A percentile compares a stretch with the other conserved stretches of the same genome.
These are phyloP conservation scores for Ceratobasidium sp. DNA, from an alignment of 1,284 basidiomycete genomes.

Conservation along the genomic window DNA sequence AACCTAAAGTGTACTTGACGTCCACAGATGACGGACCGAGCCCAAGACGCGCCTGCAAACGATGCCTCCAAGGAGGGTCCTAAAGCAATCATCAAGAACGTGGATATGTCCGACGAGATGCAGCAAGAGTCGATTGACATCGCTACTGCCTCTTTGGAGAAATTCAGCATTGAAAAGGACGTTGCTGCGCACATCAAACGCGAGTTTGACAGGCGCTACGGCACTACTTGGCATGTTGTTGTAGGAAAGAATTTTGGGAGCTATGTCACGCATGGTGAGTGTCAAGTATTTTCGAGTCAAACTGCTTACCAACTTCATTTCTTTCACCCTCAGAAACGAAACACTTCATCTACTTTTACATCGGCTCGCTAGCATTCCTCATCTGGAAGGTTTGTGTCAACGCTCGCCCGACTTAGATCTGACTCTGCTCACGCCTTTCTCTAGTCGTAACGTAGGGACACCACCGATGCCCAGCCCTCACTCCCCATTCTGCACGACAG, in stretches of 20 bases:
- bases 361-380: constrained; percentile 87
- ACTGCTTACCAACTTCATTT: constrained; percentile 18
- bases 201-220: constrained; percentile 92
- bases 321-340: constrained; percentile 77
- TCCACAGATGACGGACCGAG: constrained; percentile 38
- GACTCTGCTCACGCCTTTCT: constrained; percentile 60
- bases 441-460: constrained; percentile 67
- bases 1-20: background rate
- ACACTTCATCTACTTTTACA: constrained; percentile 97
- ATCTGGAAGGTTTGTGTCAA: constrained; percentile 76
- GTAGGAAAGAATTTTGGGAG: constrained; percentile 98
- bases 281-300: constrained; percentile 22
- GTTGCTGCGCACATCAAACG: constrained; percentile 98
- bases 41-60: constrained; percentile 37
- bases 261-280: constrained; percentile 95
- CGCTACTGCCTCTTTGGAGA: constrained; percentile 84
- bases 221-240: constrained; percentile 97
- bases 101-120: constrained; percentile 97
- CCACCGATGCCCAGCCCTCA: constrained; percentile 60
- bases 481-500: constrained; percentile 57
- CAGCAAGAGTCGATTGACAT: constrained; percentile 92
- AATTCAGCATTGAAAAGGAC: constrained; percentile 96
- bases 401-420: constrained; percentile 63
- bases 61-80: constrained; percentile 53
- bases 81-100: constrained; percentile 94